Conservation (phyloP, 208 protist genomes). For the Leishmania guyanensis region DNA sequence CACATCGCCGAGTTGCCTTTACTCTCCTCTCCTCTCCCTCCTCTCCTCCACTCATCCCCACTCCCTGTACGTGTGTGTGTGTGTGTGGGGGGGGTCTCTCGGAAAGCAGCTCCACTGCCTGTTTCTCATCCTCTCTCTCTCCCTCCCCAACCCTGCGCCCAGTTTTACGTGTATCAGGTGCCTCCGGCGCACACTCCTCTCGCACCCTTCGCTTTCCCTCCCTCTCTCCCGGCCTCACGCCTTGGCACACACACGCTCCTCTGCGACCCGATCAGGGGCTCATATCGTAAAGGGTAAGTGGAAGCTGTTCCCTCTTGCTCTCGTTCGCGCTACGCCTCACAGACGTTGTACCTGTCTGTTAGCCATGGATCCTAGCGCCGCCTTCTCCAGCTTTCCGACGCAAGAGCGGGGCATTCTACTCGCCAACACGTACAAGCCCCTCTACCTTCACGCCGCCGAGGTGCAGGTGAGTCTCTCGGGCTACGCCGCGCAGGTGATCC, state of each 20-base stretch:
- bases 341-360: conserved; percentile 6
- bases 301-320: neutral
- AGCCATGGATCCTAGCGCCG: conserved; percentile 19
- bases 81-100: conserved; percentile 1
- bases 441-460: conserved; percentile 61
- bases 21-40: neutral
- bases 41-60: neutral
- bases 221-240: neutral
- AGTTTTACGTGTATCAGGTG: neutral
- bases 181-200: neutral
- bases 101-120: neutral
- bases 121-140: neutral
- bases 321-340: neutral
- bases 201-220: neutral
- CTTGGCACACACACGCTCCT: neutral
- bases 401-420: conserved; percentile 51
- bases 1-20: neutral
- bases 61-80: conserved; percentile 2
- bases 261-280: too few species aligned
- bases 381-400: conserved; percentile 51
- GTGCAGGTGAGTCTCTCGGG: conserved; percentile 52
- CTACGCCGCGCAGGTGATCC: conserved; percentile 56
- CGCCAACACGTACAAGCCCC: conserved; percentile 44
- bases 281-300: neutral
- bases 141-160: neutral